Evolutionary conservation across 2,329 filamentous ascomycete species (phyloP), one percentile per base, ranked within the genome.

Genomic region (Hymenoscyphus repandus): DNA sequence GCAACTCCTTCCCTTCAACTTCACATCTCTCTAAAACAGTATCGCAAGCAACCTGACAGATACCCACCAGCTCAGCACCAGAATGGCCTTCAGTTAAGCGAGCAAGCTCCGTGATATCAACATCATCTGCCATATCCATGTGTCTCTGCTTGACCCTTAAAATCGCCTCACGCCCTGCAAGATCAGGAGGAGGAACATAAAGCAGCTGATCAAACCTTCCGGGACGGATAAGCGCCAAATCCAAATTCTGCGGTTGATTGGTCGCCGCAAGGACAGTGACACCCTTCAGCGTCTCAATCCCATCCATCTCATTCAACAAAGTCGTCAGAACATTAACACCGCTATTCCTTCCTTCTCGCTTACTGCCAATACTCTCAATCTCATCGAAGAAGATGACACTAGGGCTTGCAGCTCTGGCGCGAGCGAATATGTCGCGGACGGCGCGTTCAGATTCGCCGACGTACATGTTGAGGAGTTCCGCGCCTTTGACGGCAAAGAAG

Each of bases 331-430:
- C 88, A 64, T 96, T 93, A 43, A 96, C 77, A 1, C 85, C 80
- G 36, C 66, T 70, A 11, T 67, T 70, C 15, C 72, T 68, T 5
- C 69, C 74, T 47, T 74, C 72, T 17, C 75, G 72, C 37, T 72
- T 64, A 37, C 63, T 68, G 44, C 69, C 76, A 56, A 97, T 92
- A 4, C 88, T 84, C 70, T 97, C 91, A 61, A 97, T 93, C 68
- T 97, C 91, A 66, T 97, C 91, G 59, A 96, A 96, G 75, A 96
- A 97, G 62, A 97, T 90, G 69, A 96, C 92, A 66, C 88, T 90
- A 0, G 92, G 92, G 46, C 85, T 83, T 7, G 90, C 91, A n/a
- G 86, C 84, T 38, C 87, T 79, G 1, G 92, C 92, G 60, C 91
- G 88, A 47, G 85, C 79, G 66, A 97, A 96, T 1, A 96, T 81